Evolutionary conservation across 192 early-diverging fungal species (phyloP).

Genomic region (Podila verticillata): DNA sequence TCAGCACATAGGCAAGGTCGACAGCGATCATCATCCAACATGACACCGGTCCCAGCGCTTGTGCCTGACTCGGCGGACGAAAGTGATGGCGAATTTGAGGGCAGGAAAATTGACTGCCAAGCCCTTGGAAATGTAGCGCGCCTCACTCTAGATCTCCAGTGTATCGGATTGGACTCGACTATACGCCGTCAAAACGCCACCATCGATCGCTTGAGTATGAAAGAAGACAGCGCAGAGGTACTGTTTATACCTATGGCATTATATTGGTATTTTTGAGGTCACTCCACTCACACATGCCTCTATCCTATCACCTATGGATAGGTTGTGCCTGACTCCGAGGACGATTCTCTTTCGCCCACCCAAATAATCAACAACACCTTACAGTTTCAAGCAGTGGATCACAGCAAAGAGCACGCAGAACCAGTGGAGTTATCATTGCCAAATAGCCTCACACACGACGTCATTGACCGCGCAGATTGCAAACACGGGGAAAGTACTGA

Average conservation of each 20-base stretch:
- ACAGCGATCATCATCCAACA: no score
- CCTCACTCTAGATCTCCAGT: not conserved
- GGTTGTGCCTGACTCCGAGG: slow-evolving; percentile 11
- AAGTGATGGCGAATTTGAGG: not conserved
- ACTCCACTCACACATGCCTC: no score
- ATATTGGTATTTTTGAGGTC: no score
- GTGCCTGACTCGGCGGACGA: slow-evolving; percentile 19
- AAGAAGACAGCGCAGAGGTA: not conserved
- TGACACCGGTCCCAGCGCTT: not conserved
- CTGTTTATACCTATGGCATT: no score
- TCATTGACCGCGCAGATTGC: no score
- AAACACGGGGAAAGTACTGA: no score
- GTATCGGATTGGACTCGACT: not conserved
- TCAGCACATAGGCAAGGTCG: not conserved
- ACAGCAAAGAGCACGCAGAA: no score
- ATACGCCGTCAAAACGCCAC: not conserved
- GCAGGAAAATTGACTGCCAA: not conserved
- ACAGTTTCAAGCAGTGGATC: no score
- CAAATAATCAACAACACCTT: not conserved
- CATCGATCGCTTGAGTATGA: not conserved
- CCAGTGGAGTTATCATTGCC: no score
- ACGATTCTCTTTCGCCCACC: not conserved
- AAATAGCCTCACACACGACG: no score
- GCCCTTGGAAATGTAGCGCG: not conserved
- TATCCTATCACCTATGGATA: not conserved